These are phyloP conservation scores for Sparassis latifolia DNA, from an alignment of 1,284 basidiomycete genomes.

Conservation along the genomic window DNA sequence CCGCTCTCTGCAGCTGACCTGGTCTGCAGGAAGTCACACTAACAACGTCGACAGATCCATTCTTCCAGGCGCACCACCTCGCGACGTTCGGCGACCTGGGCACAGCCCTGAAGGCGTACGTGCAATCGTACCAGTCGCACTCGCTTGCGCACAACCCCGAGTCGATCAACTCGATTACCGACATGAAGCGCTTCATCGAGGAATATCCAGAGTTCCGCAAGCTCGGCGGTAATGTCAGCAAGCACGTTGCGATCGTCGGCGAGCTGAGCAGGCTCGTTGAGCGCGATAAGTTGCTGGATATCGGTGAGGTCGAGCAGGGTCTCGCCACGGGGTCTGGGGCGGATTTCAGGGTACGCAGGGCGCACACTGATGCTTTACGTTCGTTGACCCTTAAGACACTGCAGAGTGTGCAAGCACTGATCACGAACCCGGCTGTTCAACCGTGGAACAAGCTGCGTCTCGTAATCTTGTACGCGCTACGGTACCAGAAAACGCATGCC, in stretches of 20 bases:
- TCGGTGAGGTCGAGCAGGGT: slow-evolving; percentile 95
- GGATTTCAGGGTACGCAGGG: slow-evolving; percentile 71
- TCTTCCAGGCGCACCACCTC: slow-evolving; percentile 89
- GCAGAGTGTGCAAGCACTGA: slow-evolving; percentile 74
- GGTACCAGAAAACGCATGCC: slow-evolving; percentile 91
- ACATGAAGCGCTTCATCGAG: slow-evolving; percentile 98
- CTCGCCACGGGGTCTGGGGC: slow-evolving; percentile 87
- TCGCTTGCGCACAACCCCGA: slow-evolving; percentile 74
- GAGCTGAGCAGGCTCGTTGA: slow-evolving; percentile 91
- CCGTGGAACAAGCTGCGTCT: slow-evolving; percentile 84
- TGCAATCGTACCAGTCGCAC: slow-evolving; percentile 88
- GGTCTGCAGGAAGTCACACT: slow-evolving; percentile 83
- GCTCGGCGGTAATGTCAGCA: slow-evolving; percentile 95
- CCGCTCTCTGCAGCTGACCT: not conserved
- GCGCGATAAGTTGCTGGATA: slow-evolving; percentile 78
- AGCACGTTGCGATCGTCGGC: slow-evolving; percentile 95
- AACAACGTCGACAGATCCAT: slow-evolving; percentile 87
- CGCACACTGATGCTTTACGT: not conserved
- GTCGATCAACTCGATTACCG: slow-evolving; percentile 90
- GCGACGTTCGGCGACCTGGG: slow-evolving; percentile 98
- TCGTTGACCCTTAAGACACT: not conserved
- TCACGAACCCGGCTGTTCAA: slow-evolving; percentile 64
- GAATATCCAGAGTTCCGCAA: slow-evolving; percentile 98
- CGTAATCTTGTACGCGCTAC: slow-evolving; percentile 91
- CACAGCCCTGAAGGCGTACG: slow-evolving; percentile 88